These are phyloP conservation scores for Mycena rebaudengoi DNA, from an alignment of 768 basidiomycete species.

Conservation along the genomic window DNA sequence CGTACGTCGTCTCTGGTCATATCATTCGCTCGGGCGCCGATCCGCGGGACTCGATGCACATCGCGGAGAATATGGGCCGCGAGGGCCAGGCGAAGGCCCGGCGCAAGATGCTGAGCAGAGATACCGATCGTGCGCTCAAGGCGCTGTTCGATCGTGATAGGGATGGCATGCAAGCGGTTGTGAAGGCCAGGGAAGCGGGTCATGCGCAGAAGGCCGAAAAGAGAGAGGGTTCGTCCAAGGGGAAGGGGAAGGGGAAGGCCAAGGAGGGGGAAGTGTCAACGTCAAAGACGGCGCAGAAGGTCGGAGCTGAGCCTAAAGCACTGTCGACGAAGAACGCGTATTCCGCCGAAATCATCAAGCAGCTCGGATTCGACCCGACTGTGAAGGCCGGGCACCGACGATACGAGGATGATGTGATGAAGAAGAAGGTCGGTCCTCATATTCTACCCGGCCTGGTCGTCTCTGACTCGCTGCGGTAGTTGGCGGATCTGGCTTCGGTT, in stretches of 20 bases:
- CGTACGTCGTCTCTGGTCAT: conserved; percentile 86
- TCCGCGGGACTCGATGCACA: conserved; percentile 52
- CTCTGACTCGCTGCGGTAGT: conserved; percentile 42
- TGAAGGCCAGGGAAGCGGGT: conserved; percentile 62
- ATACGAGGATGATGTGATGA: conserved; percentile 47
- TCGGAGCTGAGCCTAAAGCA: conserved; percentile 1
- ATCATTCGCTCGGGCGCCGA: conserved; percentile 62
- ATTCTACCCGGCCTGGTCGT: neutral
- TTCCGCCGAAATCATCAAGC: conserved; percentile 71
- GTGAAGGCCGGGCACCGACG: conserved; percentile 58
- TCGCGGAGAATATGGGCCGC: conserved; percentile 78
- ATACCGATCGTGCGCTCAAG: conserved; percentile 70
- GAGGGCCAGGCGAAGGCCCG: conserved; percentile 82
- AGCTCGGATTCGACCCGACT: conserved; percentile 84
- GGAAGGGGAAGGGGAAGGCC: conserved; percentile 39
- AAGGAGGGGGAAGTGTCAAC: conserved; percentile 23
- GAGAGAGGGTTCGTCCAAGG: conserved; percentile 26
- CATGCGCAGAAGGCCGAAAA: conserved; percentile 29
- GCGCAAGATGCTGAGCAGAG: conserved; percentile 63
- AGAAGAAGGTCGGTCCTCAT: conserved; percentile 62
- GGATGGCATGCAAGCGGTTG: conserved; percentile 72
- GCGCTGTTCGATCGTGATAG: conserved; percentile 68
- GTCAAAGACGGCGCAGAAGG: conserved; percentile 21
- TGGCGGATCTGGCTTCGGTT: conserved; percentile 62
- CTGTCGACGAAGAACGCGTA: conserved; percentile 57